Evolutionary conservation across 148 eudicot genomes (phyloP).

Genomic region (Fagopyrum esculentum): DNA sequence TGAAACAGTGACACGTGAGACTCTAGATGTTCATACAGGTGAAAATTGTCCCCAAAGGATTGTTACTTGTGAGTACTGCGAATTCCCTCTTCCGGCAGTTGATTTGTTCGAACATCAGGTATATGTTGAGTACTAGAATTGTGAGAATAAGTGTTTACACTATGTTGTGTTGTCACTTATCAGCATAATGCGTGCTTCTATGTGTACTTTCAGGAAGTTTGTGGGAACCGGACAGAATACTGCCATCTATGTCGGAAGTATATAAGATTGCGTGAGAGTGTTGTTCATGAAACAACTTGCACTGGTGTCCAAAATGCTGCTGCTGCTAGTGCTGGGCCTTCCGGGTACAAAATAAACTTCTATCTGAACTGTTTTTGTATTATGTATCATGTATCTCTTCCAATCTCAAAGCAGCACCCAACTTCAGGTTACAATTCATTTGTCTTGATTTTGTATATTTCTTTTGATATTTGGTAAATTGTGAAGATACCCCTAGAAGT

Average conservation of each 20-base stretch:
- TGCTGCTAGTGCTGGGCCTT: conserved; percentile 55
- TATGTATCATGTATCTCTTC: neutral
- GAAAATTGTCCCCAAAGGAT: conserved; percentile 87
- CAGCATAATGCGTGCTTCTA: conserved; percentile 1
- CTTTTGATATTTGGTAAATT: neutral
- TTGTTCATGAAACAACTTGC: conserved; percentile 77
- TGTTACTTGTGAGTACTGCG: conserved; percentile 90
- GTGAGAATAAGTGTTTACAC: neutral
- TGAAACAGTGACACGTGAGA: conserved; percentile 77
- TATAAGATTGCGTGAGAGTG: conserved; percentile 71
- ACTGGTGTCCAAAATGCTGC: conserved; percentile 37
- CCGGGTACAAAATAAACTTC: conserved; percentile 41
- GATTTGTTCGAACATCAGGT: conserved; percentile 96
- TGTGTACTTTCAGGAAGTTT: conserved; percentile 64
- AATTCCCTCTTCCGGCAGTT: conserved; percentile 89
- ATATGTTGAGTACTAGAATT: neutral
- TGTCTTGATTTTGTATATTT: neutral
- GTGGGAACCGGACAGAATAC: conserved; percentile 92
- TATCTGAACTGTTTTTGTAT: neutral
- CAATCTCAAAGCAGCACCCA: neutral
- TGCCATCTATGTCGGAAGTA: conserved; percentile 70
- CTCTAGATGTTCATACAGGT: conserved; percentile 73
- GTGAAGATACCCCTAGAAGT: neutral
- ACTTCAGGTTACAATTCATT: neutral
- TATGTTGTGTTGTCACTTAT: neutral